Evolutionary conservation across 148 eudicot genomes (phyloP), one percentile per base, ranked within the genome.

Genomic region (Rhododendron kiyosumense): DNA sequence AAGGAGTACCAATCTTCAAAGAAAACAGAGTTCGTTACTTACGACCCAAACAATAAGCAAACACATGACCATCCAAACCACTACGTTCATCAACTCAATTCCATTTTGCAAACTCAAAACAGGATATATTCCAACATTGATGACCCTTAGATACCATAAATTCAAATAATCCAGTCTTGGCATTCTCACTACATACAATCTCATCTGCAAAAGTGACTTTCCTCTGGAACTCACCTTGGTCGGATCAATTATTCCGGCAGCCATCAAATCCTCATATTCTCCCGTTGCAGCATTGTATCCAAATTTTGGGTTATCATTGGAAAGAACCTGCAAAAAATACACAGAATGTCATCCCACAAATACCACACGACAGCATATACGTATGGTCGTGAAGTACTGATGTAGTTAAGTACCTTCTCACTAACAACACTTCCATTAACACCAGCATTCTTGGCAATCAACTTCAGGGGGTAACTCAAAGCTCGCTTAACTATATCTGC

Each of bases 201-300:
- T 10, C 46, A 67, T 83, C 49, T 28, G 14, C 20, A 26, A 26
- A 24, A 46, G 32, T n/a, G 24, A 34, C 81, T 49, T 26, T 46
- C 36, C 49, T 79, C 7, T 26, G 34, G 76, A 41, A 69, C 85
- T 75, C 81, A 89, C 93, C 94, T 92, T 91, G 74, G 92, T 85
- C 11, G 94, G 95, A 90, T 93, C 95, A 69, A 93, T 93, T 86
- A 93, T 93, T 69, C 95, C 95, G 54, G 91, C 92, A 89, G 92
- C 89, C 94, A 93, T 93, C 77, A 93, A 91, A 90, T 92, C 95
- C 90, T 92, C 95, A 1, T 91, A 91, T 83, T 88, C 87, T 78
- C 94, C 94, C 5, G 94, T 91, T 36, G 94, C 91, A 84, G 94
- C 94, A 86, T 93, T 91, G 90, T 93, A 93, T 65, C 94, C 93